Percentiles rank a stretch among this genome's conserved stretches.
Evolutionary conservation across 2,329 filamentous ascomycete species (phyloP).

Genomic region (Alternaria triticina): DNA sequence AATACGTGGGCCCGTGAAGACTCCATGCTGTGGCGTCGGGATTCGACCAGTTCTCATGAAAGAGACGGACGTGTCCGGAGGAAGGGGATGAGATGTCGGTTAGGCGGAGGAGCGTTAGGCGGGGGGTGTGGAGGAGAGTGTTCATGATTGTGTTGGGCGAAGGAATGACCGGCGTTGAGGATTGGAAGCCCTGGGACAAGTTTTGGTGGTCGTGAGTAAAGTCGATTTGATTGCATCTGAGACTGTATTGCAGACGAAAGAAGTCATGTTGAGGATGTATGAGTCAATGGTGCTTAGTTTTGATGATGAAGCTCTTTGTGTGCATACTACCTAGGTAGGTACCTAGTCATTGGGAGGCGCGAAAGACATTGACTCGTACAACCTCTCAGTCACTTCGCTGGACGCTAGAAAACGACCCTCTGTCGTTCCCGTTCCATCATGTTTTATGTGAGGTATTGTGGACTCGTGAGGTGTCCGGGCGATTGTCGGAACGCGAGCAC

Average conservation of each 20-base stretch:
- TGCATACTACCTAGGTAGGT: too few relatives aligned
- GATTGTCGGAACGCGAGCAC: neutral
- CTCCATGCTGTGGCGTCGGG: conserved; percentile 33
- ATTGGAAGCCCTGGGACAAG: too few relatives aligned
- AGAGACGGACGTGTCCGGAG: conserved; percentile 31
- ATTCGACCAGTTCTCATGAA: conserved; percentile 36
- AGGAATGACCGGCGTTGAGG: neutral
- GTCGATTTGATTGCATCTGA: too few relatives aligned
- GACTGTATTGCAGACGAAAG: neutral
- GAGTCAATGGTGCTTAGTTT: neutral
- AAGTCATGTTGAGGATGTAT: neutral
- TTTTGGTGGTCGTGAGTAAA: too few relatives aligned
- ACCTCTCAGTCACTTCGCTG: too few relatives aligned
- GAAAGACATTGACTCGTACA: neutral
- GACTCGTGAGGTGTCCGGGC: neutral
- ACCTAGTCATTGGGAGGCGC: too few relatives aligned
- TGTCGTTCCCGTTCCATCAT: too few relatives aligned
- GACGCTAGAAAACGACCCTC: too few relatives aligned
- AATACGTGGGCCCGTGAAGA: conserved; percentile 26
- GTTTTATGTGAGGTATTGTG: neutral
- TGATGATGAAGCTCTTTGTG: neutral
- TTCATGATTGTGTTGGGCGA: neutral
- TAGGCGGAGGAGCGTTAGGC: conserved; percentile 33
- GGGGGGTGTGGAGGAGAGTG: conserved; percentile 18
- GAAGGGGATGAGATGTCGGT: conserved; percentile 23